Base-by-base conservation (phyloP, 352 stramenopile genomes). In the Globisporangium barbulae region DNA sequence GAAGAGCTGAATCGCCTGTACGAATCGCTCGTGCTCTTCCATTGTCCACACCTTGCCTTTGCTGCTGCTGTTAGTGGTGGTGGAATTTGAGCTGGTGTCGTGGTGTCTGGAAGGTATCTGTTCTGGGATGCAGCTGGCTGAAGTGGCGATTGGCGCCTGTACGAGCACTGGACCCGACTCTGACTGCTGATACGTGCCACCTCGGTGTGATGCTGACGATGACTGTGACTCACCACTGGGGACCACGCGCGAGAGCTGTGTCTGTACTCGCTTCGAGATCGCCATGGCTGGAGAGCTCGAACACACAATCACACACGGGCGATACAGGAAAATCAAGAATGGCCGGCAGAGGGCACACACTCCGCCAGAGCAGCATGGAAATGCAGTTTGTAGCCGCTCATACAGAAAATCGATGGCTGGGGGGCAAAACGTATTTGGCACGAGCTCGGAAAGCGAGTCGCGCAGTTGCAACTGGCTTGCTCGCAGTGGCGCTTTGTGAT, bases 11-110 rank as follows among this genome's bases (percentile, higher is more conserved):
- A 76, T 54, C 9, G 61, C 69, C 1, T 71, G 53, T 0, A 82
- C 31, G 54, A 82, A 79, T 2, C 71, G 70, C 45, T 63, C 52
- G 37, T 82, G 74, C 59, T 82, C 74, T 15, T 35, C 64, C 0
- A 21, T 21, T 1, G 74, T 79, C 71, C 72, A 76, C 33, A 62
- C 58, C 28, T 61, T 67, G 15, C 71, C 69, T 44, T 73, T 73
- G 45, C 64, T 71, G 28, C 45, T 33, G 60, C n/a, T 25, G 61
- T 37, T 39, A 39, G 5, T 39, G 42, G 3, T 22, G 44, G 7
- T 57, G 52, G 52, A 13, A 28, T 57, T 30, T 8, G 8, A 41
- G 9, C 41, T 45, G 6, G 41, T 45, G 17, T 30, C 6, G 8
- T 57, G 30, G 52, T 44, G 30, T 1, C 35, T 70, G 47, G 25